Evolutionary conservation across 306 rosid species (phyloP), one percentile per base, ranked within the genome.

Genomic region (Acacia crassicarpa): DNA sequence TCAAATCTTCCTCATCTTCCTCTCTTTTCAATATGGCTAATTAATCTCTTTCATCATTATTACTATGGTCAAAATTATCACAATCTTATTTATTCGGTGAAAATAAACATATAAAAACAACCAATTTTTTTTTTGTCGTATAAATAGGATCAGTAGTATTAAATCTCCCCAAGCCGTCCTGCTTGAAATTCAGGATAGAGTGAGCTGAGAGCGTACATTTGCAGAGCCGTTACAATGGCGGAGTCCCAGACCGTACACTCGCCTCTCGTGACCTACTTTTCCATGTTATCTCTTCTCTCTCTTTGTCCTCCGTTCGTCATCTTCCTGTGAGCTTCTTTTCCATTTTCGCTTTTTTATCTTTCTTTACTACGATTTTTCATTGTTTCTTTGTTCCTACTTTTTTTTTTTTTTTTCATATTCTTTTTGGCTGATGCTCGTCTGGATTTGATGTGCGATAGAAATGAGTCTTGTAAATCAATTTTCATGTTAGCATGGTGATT

Each of bases 261-360:
- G 0, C 91, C 98, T 27, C 58, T 93, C 9, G 81, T 95, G 25
- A 93, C 99, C 2, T 95, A 95, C 30, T 82, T 58, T 54, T 95
- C 99, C 78, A 83, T 95, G 95, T 43, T 95, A 2, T 92, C 96
- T 5, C 90, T 95, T 2, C 97, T 95, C 83, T 65, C 91, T 15
- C 92, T 92, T 6, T 91, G 97, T 69, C 99, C 99, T 65, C 99
- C 99, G 1, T 95, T 95, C 70, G 99, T 95, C 4, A 88, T 91
- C 43, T 87, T 93, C 43, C 89, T 95, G 99, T 95, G 61, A 83
- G 91, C 38, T 33, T 67, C 65, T 3, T 15, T 72, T 51, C 20
- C 25, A 12, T 44, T 70, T 22, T 20, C 54, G 20, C 45, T 1
- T 43, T 43, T 41, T 41, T 54, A 5, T 25, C 5, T 17, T 46